Percentiles rank a stretch among this genome's conserved stretches.
phyloP scores from a whole-genome alignment of 2,329 filamentous ascomycete genomes.

The Pyrenophora graminea region DNA sequence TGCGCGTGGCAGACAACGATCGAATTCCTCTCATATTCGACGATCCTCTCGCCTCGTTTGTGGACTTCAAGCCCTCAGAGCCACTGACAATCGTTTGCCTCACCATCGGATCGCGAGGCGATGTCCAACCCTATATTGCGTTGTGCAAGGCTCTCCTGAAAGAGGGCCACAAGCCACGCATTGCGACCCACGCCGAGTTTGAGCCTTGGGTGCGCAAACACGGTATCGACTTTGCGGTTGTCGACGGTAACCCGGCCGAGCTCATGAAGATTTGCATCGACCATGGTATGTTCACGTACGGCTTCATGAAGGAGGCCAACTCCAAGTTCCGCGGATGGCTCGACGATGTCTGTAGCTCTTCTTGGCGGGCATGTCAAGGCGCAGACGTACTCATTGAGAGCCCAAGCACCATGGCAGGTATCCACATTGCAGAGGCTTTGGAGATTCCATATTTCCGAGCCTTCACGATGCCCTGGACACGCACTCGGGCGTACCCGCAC shows the following conservation, averaged over 20 bases:
- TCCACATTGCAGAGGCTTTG: constrained; percentile 94
- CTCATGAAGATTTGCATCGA: constrained; percentile 96
- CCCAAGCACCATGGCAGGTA: constrained; percentile 94
- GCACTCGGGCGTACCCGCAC: constrained; percentile 92
- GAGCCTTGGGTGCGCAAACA: constrained; percentile 87
- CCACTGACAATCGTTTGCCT: constrained; percentile 86
- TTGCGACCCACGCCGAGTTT: constrained; percentile 92
- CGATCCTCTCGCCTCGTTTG: constrained; percentile 81
- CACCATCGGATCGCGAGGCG: constrained; percentile 92
- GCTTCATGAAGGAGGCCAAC: constrained; percentile 84
- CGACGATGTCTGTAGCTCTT: constrained; percentile 79
- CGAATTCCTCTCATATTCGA: constrained; percentile 83
- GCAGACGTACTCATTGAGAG: constrained; percentile 92
- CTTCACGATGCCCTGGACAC: constrained; percentile 98
- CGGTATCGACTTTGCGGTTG: constrained; percentile 87
- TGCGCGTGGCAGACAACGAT: constrained; percentile 50
- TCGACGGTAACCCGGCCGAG: constrained; percentile 90
- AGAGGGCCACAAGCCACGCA: constrained; percentile 83
- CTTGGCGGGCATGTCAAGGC: constrained; percentile 82
- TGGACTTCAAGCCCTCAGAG: constrained; percentile 85
- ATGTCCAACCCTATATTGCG: constrained; percentile 97
- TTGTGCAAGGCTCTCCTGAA: constrained; percentile 87
- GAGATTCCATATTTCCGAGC: constrained; percentile 94
- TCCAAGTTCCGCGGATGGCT: constrained; percentile 85
- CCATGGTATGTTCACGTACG: constrained; percentile 93